Conservation (phyloP, 2,329 filamentous ascomycete genomes). For the Trichoderma lentiforme region DNA sequence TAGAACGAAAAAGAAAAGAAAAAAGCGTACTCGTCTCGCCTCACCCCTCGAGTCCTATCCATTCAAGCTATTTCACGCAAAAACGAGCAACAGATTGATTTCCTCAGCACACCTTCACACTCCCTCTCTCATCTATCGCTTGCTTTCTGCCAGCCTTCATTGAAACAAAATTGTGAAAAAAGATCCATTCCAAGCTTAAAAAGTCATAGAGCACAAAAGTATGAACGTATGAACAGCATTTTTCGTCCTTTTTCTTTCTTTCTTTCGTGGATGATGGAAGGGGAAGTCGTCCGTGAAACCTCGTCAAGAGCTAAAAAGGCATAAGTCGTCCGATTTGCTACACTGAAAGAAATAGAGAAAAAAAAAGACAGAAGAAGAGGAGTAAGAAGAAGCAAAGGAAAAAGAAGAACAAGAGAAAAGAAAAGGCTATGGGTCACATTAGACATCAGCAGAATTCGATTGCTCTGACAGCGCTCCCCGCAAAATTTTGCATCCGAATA, state of each 20-base stretch:
- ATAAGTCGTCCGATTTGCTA: slow-evolving; percentile 4
- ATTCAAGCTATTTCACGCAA: neutral
- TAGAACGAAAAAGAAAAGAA: neutral
- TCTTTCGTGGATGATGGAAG: neutral
- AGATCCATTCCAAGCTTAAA: neutral
- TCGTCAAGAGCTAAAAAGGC: slow-evolving; percentile 2
- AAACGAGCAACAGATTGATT: neutral
- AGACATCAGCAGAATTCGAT: slow-evolving; percentile 14
- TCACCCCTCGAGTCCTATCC: neutral
- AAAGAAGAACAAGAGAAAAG: neutral
- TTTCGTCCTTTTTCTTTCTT: neutral
- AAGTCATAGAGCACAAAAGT: neutral
- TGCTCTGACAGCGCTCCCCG: slow-evolving; percentile 2
- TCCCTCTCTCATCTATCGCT: neutral
- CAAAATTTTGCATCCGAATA: neutral
- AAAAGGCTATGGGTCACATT: neutral
- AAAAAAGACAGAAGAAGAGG: neutral
- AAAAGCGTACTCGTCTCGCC: neutral
- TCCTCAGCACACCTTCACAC: neutral
- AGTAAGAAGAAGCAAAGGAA: neutral
- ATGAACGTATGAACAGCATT: neutral
- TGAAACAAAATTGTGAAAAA: neutral
- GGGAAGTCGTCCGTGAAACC: neutral
- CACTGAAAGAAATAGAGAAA: neutral
- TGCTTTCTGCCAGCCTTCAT: slow-evolving; percentile 1